A percentile compares a stretch with the other conserved stretches of the same genome.
Conservation (phyloP, 202 grass and related monocot genomes). For the Zoysia matrella region DNA sequence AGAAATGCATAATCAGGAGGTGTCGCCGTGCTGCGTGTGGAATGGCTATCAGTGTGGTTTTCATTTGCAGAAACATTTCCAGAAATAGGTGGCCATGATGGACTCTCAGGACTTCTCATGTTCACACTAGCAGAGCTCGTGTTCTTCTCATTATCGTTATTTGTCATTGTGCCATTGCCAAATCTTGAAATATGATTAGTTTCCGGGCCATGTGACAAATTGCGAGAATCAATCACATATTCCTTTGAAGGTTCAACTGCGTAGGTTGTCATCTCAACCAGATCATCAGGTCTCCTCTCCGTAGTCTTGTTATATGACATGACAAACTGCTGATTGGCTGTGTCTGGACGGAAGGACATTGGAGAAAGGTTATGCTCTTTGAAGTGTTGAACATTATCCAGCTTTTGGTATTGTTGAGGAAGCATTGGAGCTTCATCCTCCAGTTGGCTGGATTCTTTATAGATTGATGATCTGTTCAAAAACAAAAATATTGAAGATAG, state of each 20-base stretch:
- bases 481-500: slow-evolving; percentile 10
- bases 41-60: slow-evolving; percentile 46
- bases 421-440: slow-evolving; percentile 52
- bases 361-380: slow-evolving; percentile 55
- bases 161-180: slow-evolving; percentile 33
- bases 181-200: slow-evolving; percentile 47
- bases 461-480: slow-evolving; percentile 49
- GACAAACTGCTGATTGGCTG: slow-evolving; percentile 55
- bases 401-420: slow-evolving; percentile 48
- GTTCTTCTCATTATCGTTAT: slow-evolving; percentile 42
- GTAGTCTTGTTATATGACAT: slow-evolving; percentile 67
- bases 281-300: slow-evolving; percentile 48
- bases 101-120: slow-evolving; percentile 31
- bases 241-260: slow-evolving; percentile 53
- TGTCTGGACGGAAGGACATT: slow-evolving; percentile 49
- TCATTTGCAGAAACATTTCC: slow-evolving; percentile 46
- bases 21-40: slow-evolving; percentile 43
- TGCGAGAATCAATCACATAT: slow-evolving; percentile 51
- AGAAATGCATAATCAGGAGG: slow-evolving; percentile 64
- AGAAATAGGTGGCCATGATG: slow-evolving; percentile 39
- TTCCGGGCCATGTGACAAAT: slow-evolving; percentile 37
- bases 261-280: slow-evolving; percentile 50
- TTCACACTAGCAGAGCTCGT: slow-evolving; percentile 26
- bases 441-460: slow-evolving; percentile 47
- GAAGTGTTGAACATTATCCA: slow-evolving; percentile 44